These are phyloP conservation scores for Chaetomium strumarium DNA, from an alignment of 2,329 filamentous ascomycete species.

Conservation along the genomic window DNA sequence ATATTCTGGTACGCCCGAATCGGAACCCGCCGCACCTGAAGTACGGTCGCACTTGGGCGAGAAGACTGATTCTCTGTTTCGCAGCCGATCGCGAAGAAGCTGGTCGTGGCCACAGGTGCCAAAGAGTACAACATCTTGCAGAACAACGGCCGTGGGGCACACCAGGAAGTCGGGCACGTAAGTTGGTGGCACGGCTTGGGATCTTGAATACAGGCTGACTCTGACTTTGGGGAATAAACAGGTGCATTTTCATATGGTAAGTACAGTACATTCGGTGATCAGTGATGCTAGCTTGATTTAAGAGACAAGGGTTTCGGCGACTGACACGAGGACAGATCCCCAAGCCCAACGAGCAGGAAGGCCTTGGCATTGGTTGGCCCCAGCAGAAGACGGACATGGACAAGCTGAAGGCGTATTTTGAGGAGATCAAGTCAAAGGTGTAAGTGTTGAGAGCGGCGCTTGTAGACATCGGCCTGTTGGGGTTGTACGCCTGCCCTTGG, in stretches of 20 bases:
- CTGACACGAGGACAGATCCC: constrained; percentile 59
- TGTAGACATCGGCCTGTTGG: no score
- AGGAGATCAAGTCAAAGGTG: constrained; percentile 88
- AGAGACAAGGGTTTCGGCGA: background rate
- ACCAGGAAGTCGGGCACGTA: constrained; percentile 90
- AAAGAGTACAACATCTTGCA: constrained; percentile 89
- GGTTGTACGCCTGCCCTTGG: no score
- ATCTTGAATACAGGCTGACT: no score
- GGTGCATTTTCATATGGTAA: constrained; percentile 92
- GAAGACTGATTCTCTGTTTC: background rate
- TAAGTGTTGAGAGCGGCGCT: constrained; percentile 31
- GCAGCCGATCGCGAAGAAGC: constrained; percentile 76
- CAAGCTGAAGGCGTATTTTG: constrained; percentile 68
- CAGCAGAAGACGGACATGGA: constrained; percentile 72
- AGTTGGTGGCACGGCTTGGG: background rate
- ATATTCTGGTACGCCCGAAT: constrained; percentile 61
- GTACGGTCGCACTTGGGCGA: background rate
- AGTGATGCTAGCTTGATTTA: background rate
- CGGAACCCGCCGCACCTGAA: background rate
- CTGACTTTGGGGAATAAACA: constrained; percentile 28
- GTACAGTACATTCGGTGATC: constrained; percentile 16
- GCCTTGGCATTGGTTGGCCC: constrained; percentile 76
- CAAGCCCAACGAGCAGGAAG: constrained; percentile 80
- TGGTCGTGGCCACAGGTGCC: constrained; percentile 70
- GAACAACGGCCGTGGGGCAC: constrained; percentile 88